phyloP scores from a whole-genome alignment of 805 yeast species.

The Yarrowia yakushimensis region DNA sequence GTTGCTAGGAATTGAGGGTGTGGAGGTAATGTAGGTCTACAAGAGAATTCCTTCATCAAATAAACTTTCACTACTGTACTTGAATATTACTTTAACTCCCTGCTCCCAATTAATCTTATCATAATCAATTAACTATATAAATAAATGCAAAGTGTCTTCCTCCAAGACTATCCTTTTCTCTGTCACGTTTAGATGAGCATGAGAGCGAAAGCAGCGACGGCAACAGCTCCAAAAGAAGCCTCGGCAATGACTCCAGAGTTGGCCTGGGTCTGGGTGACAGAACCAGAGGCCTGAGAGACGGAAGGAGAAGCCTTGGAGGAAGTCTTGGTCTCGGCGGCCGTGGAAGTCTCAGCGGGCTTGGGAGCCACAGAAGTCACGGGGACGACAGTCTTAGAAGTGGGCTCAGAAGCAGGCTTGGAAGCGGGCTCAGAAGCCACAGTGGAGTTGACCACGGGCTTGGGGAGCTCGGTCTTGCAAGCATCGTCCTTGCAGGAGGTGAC shows the following conservation, averaged over 20 bases:
- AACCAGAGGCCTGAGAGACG: background rate
- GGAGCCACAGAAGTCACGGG: background rate
- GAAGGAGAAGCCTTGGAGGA: background rate
- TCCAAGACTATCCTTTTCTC: background rate
- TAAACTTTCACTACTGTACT: too few relatives aligned
- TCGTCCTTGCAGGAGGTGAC: slow-evolving; percentile 14
- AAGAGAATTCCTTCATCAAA: too few relatives aligned
- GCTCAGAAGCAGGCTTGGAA: background rate
- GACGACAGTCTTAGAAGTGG: background rate
- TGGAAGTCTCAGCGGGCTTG: background rate
- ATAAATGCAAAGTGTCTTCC: background rate
- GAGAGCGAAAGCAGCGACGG: background rate
- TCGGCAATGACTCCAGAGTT: background rate
- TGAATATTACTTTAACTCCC: too few relatives aligned
- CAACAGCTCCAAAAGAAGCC: background rate
- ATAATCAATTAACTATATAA: background rate
- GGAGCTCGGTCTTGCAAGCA: background rate
- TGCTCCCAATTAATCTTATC: too few relatives aligned
- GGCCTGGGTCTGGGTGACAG: background rate
- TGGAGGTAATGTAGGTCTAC: too few relatives aligned
- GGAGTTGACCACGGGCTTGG: background rate
- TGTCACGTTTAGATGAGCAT: background rate
- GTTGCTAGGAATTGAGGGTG: too few relatives aligned
- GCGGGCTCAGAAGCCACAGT: background rate
- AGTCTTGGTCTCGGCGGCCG: background rate